Percentiles rank a stretch among this genome's conserved stretches.
Evolutionary conservation across 306 rosid species (phyloP).

Genomic region (Cucurbita maxima): DNA sequence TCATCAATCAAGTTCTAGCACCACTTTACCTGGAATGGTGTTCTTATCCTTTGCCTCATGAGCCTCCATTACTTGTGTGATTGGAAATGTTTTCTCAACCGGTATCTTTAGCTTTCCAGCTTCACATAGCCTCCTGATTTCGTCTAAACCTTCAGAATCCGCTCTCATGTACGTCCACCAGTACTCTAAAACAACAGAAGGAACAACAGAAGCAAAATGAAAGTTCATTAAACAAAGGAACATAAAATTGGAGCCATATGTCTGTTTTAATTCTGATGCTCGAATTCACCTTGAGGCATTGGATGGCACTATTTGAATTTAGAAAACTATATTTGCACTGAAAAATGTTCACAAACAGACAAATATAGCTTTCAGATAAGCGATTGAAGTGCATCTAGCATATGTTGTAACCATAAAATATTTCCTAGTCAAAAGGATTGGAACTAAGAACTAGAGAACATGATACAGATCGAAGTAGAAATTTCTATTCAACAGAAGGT

Average conservation of each 20-base stretch:
- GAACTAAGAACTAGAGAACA: background rate
- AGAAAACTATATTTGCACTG: background rate
- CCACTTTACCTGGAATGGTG: slow-evolving; percentile 65
- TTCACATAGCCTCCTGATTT: slow-evolving; percentile 61
- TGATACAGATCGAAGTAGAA: background rate
- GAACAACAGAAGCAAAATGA: background rate
- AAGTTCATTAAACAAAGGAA: background rate
- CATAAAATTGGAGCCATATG: background rate
- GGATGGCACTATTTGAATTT: background rate
- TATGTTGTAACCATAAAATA: too few species aligned
- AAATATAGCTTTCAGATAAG: background rate
- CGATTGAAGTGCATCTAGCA: background rate
- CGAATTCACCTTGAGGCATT: background rate
- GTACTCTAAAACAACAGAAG: slow-evolving; percentile 44
- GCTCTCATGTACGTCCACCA: slow-evolving; percentile 89
- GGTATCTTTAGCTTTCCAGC: slow-evolving; percentile 77
- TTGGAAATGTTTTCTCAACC: slow-evolving; percentile 70
- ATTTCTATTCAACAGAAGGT: background rate
- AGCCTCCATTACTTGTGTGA: slow-evolving; percentile 72
- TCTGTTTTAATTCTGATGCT: background rate
- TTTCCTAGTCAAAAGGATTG: background rate
- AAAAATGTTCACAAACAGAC: background rate
- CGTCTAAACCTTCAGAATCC: slow-evolving; percentile 66
- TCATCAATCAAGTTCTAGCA: slow-evolving; percentile 58
- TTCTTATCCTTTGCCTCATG: slow-evolving; percentile 75